Percentiles rank a stretch among this genome's conserved stretches.
These are phyloP conservation scores for Monosporascus sp. DNA, from an alignment of 2,329 filamentous ascomycete species.

Conservation along the genomic window DNA sequence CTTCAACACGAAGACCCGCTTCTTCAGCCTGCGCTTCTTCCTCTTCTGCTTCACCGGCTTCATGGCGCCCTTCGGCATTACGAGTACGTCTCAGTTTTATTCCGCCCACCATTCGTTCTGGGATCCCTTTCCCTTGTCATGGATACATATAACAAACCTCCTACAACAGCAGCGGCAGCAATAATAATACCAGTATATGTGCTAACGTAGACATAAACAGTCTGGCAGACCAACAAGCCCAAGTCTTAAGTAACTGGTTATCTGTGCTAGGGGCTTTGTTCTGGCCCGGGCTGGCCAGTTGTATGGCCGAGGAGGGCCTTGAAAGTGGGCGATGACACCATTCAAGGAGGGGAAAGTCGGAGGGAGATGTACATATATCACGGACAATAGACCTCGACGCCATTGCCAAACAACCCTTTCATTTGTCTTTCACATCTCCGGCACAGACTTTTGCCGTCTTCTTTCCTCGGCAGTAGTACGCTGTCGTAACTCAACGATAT, in stretches of 20 bases:
- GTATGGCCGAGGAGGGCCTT: background rate
- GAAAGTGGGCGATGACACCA: slow-evolving; percentile 4
- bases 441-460: too few relatives aligned
- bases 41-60: slow-evolving; percentile 56
- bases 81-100: slow-evolving; percentile 41
- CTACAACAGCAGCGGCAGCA: background rate
- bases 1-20: slow-evolving; percentile 90
- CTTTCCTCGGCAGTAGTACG: too few relatives aligned
- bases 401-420: slow-evolving; percentile 1
- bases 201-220: slow-evolving; percentile 30
- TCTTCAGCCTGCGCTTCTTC: slow-evolving; percentile 82
- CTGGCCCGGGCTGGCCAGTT: background rate
- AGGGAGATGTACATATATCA: slow-evolving; percentile 10
- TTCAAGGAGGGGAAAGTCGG: slow-evolving; percentile 3
- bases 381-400: slow-evolving; percentile 9
- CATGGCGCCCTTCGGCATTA: slow-evolving; percentile 58
- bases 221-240: slow-evolving; percentile 47
- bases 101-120: background rate
- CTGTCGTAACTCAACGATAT: too few relatives aligned
- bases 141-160: background rate
- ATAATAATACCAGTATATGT: background rate
- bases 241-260: slow-evolving; percentile 28
- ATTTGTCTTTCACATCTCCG: background rate
- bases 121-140: background rate
- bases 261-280: background rate